Evolutionary conservation across 148 eudicot species (phyloP), one percentile per base, ranked within the genome.

Genomic region (Oxyria digyna): DNA sequence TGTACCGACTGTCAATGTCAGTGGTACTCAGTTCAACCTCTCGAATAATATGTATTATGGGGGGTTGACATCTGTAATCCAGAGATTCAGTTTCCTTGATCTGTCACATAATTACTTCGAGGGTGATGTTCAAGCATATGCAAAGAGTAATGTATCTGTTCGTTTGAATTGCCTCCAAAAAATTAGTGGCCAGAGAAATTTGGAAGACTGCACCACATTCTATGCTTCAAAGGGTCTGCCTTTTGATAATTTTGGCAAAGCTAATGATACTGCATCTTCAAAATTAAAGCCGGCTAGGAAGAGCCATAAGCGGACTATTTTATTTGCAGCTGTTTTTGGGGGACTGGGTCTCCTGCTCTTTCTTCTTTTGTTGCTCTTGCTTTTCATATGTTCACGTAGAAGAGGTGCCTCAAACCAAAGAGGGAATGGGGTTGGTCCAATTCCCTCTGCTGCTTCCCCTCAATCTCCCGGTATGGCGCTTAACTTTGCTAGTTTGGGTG

Each of bases 41-140:
- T 91, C 99, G 0, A 66, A 69, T 50, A 92, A 92, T 70, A 63
- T 74, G 77, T 85, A 85, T 74, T 87, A 87, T 72, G 97, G 96
- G 67, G 72, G 65, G 66, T 77, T 92, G 14, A 74, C 84, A 17
- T 35, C 78, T 7, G 76, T 81, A 35, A 73, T 87, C 17, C 78
- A 68, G 72, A 80, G 83, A 65, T 89, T 85, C 78, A 81, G 84
- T 67, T 77, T 71, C 69, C 52, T 81, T 20, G 81, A 89, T 73
- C 67, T 89, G 71, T 84, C 91, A 0, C 73, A 82, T 9, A 92
- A 89, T 74, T 92, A 85, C 75, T 89, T 92, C 45, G 78, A 92
- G 74, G 97, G 97, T 4, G 67, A 40, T 18, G 74, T 87, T 43
- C 89, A 87, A 2, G 66, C 74, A 54, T 81, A 74, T 49, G 75